phyloP scores from a whole-genome alignment of 2,329 filamentous ascomycete species.

The Knoxdaviesia capensis region DNA sequence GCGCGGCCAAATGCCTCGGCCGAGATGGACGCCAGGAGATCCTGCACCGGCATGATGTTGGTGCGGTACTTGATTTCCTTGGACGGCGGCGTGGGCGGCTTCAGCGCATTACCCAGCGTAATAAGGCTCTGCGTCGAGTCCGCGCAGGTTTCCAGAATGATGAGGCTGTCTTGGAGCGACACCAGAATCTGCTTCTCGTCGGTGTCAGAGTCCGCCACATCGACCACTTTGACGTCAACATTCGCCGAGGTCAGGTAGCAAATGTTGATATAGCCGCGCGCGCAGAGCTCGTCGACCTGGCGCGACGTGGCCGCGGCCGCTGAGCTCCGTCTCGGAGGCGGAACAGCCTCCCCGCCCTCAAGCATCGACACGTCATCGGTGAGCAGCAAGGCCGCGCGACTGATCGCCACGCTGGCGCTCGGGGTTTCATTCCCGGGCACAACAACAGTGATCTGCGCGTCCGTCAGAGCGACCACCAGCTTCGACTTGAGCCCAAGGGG shows the following conservation, averaged over 20 bases:
- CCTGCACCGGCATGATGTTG: conserved; percentile 64
- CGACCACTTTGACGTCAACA: conserved; percentile 38
- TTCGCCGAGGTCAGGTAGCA: conserved; percentile 73
- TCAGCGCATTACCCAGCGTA: conserved; percentile 55
- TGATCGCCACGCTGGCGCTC: conserved; percentile 44
- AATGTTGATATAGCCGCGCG: conserved; percentile 65
- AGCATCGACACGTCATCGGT: conserved; percentile 43
- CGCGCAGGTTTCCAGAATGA: conserved; percentile 86
- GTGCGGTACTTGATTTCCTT: conserved; percentile 75
- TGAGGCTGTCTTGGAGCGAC: conserved; percentile 64
- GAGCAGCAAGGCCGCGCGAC: conserved; percentile 65
- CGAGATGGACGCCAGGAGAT: conserved; percentile 78
- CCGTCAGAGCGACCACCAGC: conserved; percentile 56
- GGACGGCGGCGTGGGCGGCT: conserved; percentile 65
- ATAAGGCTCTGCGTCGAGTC: conserved; percentile 92
- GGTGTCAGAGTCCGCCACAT: conserved; percentile 23
- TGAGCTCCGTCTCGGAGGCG: neutral
- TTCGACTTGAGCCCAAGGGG: conserved; percentile 60
- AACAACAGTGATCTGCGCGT: conserved; percentile 49
- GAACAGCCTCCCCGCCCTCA: conserved; percentile 10
- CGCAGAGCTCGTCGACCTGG: conserved; percentile 35
- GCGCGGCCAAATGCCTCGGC: conserved; percentile 57
- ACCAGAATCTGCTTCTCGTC: conserved; percentile 49
- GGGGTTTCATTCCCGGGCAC: conserved; percentile 46
- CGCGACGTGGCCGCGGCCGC: neutral